A percentile compares a stretch with the other conserved stretches of the same genome.
Evolutionary conservation across 257 asterid genomes (phyloP).

Genomic region (Solanum dulcamara): DNA sequence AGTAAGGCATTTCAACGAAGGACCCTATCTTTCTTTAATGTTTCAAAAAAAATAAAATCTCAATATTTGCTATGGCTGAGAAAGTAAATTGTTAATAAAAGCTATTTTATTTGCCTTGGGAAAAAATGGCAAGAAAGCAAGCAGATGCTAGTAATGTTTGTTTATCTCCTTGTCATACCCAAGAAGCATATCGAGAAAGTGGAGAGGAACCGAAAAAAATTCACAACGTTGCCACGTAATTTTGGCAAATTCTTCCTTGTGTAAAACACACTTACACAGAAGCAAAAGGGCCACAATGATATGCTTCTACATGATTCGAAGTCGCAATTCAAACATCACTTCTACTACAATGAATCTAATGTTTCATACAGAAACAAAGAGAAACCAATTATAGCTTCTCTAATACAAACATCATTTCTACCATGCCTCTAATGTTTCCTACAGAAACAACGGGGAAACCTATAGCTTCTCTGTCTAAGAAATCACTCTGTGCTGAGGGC

Average conservation of each 20-base stretch:
- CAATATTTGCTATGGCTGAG: not conserved
- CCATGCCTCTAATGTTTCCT: not conserved
- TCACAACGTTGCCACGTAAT: not conserved
- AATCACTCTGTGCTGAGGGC: conserved; percentile 15
- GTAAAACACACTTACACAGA: not conserved
- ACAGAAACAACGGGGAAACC: not conserved
- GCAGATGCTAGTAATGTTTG: not conserved
- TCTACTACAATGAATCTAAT: not conserved
- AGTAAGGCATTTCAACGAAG: not conserved
- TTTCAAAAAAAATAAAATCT: not conserved
- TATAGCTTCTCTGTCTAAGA: not conserved
- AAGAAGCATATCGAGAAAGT: not conserved
- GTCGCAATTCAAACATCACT: not conserved
- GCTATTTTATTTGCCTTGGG: no score
- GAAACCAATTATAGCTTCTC: not conserved
- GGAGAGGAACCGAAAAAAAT: not conserved
- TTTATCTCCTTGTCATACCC: not conserved
- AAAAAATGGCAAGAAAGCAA: not conserved
- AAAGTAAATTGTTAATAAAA: not conserved
- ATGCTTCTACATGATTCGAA: not conserved
- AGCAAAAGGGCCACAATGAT: not conserved
- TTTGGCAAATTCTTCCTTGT: not conserved
- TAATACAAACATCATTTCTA: not conserved
- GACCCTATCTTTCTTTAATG: not conserved
- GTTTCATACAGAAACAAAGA: not conserved